Base-by-base conservation (phyloP, 768 basidiomycete species). In the Gymnopilus junonius region DNA sequence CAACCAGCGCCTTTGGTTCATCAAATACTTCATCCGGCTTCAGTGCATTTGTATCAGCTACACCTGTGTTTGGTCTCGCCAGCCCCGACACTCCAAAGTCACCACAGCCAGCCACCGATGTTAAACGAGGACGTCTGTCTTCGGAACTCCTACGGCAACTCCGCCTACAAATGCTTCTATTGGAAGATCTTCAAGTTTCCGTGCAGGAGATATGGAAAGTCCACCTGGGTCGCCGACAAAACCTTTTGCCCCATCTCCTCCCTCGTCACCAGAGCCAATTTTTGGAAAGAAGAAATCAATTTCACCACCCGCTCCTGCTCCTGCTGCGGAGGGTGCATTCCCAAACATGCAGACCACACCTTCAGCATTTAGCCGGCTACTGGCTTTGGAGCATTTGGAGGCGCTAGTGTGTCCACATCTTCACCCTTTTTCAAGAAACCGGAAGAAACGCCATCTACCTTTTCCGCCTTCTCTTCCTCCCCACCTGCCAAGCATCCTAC, bases 371-470 rank as follows among this genome's bases (percentile, higher is more conserved):
- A 72, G 55, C 80, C 80, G 32, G 76, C 80, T 3, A 59, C 73
- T 46, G 82, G 82, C 1, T 83, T 83, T 59, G 81, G 82, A 14
- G 84, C 83, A 0, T 85, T 86, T 69, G 82, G 81, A 17, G 78
- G 76, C 46, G 75, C 74, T 35, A 68, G 71, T 50, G 66, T 77
- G 4, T 73, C 82, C 3, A 73, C 73, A 25, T 71, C 79, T 40
- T 89, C 87, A 7, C 86, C 87, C 3, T 89, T 88, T 72, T 82
- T 83, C 71, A 82, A 83, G 65, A 74, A 75, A 34, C 56, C 72
- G 8, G 76, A 73, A 23, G 65, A 73, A 1, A 78, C 75, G 45
- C 60, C 76, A 1, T 70, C 78, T 25, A 66, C 75, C 8, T 75
- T 77, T 11, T 79, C 82, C 14, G 80, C 73, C 1, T 82, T 87